Percentiles rank a stretch among this genome's conserved stretches.
Evolutionary conservation across 78 protist species (phyloP).

Genomic region (Anaeramoeba flamelloides): DNA sequence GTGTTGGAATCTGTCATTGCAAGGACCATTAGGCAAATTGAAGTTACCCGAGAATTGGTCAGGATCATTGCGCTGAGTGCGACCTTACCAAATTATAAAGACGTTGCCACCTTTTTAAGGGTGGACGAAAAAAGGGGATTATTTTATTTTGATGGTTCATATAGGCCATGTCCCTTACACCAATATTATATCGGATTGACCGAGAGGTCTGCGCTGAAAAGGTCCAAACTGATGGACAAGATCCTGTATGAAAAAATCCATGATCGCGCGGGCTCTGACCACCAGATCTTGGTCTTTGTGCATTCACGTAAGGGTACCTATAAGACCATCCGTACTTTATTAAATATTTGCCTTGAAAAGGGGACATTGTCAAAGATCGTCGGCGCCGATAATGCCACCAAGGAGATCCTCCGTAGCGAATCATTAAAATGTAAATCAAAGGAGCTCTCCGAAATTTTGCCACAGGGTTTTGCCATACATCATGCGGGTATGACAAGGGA

Average conservation of each 20-base stretch:
- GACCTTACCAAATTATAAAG: slow-evolving; percentile 95
- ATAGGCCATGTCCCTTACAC: slow-evolving; percentile 88
- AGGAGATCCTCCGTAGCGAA: slow-evolving; percentile 42
- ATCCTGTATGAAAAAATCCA: slow-evolving; percentile 68
- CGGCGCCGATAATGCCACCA: slow-evolving; percentile 25
- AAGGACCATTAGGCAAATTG: slow-evolving; percentile 54
- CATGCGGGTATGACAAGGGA: slow-evolving; percentile 86
- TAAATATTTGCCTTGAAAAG: slow-evolving; percentile 31
- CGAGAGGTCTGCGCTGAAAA: slow-evolving; percentile 59
- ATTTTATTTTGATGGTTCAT: slow-evolving; percentile 69
- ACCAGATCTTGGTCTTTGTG: slow-evolving; percentile 84
- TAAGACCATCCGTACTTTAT: slow-evolving; percentile 52
- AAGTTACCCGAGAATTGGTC: slow-evolving; percentile 39
- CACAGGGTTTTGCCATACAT: slow-evolving; percentile 82
- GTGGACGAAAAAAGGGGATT: slow-evolving; percentile 50
- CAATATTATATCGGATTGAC: slow-evolving; percentile 83
- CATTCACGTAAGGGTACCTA: slow-evolving; percentile 94
- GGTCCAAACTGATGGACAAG: slow-evolving; percentile 69
- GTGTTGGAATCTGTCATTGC: slow-evolving; percentile 90
- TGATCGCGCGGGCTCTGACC: slow-evolving; percentile 28
- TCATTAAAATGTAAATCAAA: slow-evolving; percentile 9
- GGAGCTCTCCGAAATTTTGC: slow-evolving; percentile 42
- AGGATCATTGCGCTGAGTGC: slow-evolving; percentile 95
- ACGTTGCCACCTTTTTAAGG: slow-evolving; percentile 87
- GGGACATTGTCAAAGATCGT: slow-evolving; percentile 37